Percentiles rank a stretch among this genome's conserved stretches.
Evolutionary conservation across 2,329 filamentous ascomycete species (phyloP).

Genomic region (Cercospora zeae-maydis): DNA sequence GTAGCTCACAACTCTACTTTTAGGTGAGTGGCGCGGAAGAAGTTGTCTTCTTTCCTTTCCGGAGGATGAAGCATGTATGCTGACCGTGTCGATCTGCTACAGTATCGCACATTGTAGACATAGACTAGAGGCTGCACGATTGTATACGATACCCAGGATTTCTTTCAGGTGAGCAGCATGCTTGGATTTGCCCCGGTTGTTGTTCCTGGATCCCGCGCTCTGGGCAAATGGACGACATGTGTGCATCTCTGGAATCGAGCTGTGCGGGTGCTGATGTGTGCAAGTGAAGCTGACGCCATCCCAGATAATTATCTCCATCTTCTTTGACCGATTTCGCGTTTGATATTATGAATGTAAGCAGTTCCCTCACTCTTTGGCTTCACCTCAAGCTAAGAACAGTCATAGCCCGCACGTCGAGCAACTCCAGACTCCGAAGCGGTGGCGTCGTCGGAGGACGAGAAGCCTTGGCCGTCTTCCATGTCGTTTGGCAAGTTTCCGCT

Average conservation of each 20-base stretch:
- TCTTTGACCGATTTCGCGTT: background rate
- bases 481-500: conserved; percentile 45
- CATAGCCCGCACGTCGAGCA: conserved; percentile 62
- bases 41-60: no score
- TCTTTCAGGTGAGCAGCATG: conserved; percentile 23
- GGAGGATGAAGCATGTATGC: no score
- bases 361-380: background rate
- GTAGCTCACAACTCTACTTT: conserved; percentile 23
- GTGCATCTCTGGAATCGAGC: no score
- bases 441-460: conserved; percentile 91
- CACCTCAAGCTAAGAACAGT: conserved; percentile 11
- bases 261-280: background rate
- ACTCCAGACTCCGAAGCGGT: conserved; percentile 93
- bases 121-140: conserved; percentile 36
- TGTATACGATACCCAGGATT: conserved; percentile 27
- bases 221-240: no score
- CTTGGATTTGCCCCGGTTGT: background rate
- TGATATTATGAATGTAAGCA: conserved; percentile 5
- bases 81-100: background rate
- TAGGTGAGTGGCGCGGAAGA: conserved; percentile 18
- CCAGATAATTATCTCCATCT: conserved; percentile 19
- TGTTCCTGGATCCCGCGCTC: no score
- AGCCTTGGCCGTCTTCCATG: conserved; percentile 50
- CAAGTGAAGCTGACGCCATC: background rate
- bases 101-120: conserved; percentile 32